These are phyloP conservation scores for Phytophthora nicotianae DNA, from an alignment of 352 stramenopile genomes.

Conservation along the genomic window DNA sequence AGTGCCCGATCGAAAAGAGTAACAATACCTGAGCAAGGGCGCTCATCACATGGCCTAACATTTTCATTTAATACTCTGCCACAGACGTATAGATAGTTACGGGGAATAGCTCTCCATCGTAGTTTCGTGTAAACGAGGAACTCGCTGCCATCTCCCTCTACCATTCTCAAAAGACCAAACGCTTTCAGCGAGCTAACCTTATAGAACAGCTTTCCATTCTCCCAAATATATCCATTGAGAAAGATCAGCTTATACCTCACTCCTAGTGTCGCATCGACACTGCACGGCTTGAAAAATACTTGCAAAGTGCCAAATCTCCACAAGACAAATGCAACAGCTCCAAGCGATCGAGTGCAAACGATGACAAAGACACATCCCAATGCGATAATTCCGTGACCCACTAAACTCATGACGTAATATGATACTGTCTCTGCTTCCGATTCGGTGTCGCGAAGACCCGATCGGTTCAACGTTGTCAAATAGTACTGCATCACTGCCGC, in stretches of 20 bases:
- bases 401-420: conserved; percentile 31
- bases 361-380: conserved; percentile 23
- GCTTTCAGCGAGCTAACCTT: conserved; percentile 16
- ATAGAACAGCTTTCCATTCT: conserved; percentile 21
- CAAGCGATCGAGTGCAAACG: conserved; percentile 12
- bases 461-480: conserved; percentile 9
- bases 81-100: conserved; percentile 14
- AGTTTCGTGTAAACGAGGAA: conserved; percentile 22
- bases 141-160: conserved; percentile 12
- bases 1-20: conserved; percentile 2
- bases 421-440: conserved; percentile 6
- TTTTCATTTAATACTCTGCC: not conserved
- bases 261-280: conserved; percentile 21
- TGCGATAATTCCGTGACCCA: conserved; percentile 20
- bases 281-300: conserved; percentile 17
- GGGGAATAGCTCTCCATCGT: conserved; percentile 15
- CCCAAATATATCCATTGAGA: conserved; percentile 18
- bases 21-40: not conserved
- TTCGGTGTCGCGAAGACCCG: conserved; percentile 3
- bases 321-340: conserved; percentile 11
- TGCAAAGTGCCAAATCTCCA: conserved; percentile 13
- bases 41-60: not conserved
- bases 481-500: conserved; percentile 13
- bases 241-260: conserved; percentile 14
- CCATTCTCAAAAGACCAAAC: conserved; percentile 26